A percentile compares a stretch with the other conserved stretches of the same genome.
Conservation (phyloP, 2,329 filamentous ascomycete genomes). For the Beauveria asiatica region DNA sequence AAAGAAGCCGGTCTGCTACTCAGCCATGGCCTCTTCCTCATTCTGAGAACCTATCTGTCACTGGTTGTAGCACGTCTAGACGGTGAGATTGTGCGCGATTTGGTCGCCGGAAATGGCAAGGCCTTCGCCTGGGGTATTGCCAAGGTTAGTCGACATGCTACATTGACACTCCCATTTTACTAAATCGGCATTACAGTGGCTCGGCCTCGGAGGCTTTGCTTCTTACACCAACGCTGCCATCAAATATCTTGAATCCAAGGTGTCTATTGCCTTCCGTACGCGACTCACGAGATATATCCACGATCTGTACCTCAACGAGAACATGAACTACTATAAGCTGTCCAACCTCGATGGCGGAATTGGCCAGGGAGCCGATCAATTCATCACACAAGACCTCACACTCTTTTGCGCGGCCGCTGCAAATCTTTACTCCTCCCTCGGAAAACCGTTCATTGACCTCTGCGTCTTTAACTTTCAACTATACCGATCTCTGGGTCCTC, state of each 20-base stretch:
- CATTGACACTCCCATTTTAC: background rate
- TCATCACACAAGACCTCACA: slow-evolving; percentile 94
- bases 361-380: slow-evolving; percentile 87
- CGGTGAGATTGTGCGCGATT: slow-evolving; percentile 89
- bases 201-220: slow-evolving; percentile 82
- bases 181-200: slow-evolving; percentile 51
- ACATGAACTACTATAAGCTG: slow-evolving; percentile 93
- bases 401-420: slow-evolving; percentile 90
- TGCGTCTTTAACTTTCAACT: slow-evolving; percentile 98
- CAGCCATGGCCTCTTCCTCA: slow-evolving; percentile 81
- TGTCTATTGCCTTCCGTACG: slow-evolving; percentile 95
- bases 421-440: slow-evolving; percentile 87
- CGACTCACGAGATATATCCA: slow-evolving; percentile 93
- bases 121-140: slow-evolving; percentile 79
- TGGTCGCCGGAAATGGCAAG: slow-evolving; percentile 90
- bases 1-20: slow-evolving; percentile 89
- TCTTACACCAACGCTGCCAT: slow-evolving; percentile 99
- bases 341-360: slow-evolving; percentile 88
- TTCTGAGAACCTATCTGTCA: slow-evolving; percentile 89
- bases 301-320: slow-evolving; percentile 89
- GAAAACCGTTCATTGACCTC: slow-evolving; percentile 96
- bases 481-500: slow-evolving; percentile 79
- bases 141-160: slow-evolving; percentile 44
- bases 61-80: slow-evolving; percentile 87
- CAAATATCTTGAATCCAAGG: slow-evolving; percentile 95